phyloP scores from a whole-genome alignment of 352 stramenopile species.

The Thalassiosira exigua region DNA sequence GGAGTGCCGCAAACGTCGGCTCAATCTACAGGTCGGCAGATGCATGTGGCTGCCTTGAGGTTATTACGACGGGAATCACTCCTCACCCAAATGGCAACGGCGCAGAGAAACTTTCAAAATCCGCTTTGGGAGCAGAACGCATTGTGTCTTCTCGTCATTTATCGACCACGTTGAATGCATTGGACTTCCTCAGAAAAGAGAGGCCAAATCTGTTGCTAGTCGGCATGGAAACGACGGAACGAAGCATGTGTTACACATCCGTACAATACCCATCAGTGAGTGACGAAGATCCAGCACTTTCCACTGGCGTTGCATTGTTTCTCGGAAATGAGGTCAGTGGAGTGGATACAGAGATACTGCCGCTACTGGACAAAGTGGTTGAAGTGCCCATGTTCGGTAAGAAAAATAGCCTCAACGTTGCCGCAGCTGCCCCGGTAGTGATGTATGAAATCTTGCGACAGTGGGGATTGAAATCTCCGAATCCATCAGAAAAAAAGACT shows the following conservation, averaged over 20 bases:
- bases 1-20: constrained; percentile 83
- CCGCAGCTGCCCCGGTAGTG: constrained; percentile 78
- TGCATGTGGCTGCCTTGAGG: constrained; percentile 64
- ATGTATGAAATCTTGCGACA: constrained; percentile 84
- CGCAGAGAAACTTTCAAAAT: constrained; percentile 80
- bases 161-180: constrained; percentile 65
- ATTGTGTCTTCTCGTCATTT: constrained; percentile 75
- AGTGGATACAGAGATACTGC: constrained; percentile 71
- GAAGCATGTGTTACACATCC: constrained; percentile 66
- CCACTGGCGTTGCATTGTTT: constrained; percentile 65
- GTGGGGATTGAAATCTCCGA: too few relatives aligned
- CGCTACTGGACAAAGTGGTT: constrained; percentile 68
- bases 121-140: constrained; percentile 74
- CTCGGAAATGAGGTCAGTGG: constrained; percentile 85
- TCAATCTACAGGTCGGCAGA: constrained; percentile 83
- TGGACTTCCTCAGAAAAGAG: constrained; percentile 59
- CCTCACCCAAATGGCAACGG: constrained; percentile 77
- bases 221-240: constrained; percentile 83
- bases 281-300: constrained; percentile 19
- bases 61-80: constrained; percentile 79
- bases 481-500: constrained; percentile 11
- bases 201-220: constrained; percentile 59
- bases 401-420: constrained; percentile 86
- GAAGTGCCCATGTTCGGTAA: constrained; percentile 84
- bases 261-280: constrained; percentile 51